Conservation (phyloP, 2,329 filamentous ascomycete genomes). For the Fusarium nanum region DNA sequence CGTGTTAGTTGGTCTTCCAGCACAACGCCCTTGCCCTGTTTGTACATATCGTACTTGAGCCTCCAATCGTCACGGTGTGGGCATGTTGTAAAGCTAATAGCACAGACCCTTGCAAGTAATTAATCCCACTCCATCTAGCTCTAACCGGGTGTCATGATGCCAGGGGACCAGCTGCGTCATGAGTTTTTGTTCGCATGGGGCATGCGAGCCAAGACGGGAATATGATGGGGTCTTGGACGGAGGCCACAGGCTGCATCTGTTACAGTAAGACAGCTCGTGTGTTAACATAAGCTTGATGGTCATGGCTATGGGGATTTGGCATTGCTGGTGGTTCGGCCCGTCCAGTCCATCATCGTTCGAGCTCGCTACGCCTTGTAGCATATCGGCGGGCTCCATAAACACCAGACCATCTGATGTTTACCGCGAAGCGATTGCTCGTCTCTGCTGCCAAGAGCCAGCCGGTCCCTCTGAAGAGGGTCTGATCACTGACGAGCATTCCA, state of each 20-base stretch:
- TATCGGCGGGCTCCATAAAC: conserved; percentile 28
- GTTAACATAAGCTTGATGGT: conserved; percentile 8
- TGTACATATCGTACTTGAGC: conserved; percentile 18
- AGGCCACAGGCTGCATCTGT: conserved; percentile 26
- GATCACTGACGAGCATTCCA: conserved; percentile 1
- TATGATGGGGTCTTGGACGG: conserved; percentile 18
- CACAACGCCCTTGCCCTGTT: not conserved
- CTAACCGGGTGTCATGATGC: conserved; percentile 35
- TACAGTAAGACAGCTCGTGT: conserved; percentile 16
- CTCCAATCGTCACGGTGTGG: conserved; percentile 18
- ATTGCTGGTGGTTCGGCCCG: conserved; percentile 39
- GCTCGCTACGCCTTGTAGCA: conserved; percentile 17
- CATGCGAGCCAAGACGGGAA: conserved; percentile 32
- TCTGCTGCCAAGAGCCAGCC: conserved; percentile 1
- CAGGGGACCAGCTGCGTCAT: conserved; percentile 30
- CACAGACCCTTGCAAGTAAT: conserved; percentile 32
- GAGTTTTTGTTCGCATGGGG: conserved; percentile 16
- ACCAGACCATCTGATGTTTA: conserved; percentile 33
- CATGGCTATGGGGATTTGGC: not conserved
- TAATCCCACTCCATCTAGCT: conserved; percentile 14
- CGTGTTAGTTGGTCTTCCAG: conserved; percentile 12
- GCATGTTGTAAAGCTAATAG: conserved; percentile 19
- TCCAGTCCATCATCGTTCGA: conserved; percentile 38
- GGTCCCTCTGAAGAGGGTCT: conserved; percentile 2
- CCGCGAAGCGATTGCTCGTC: conserved; percentile 12